Conservation (phyloP, 1,284 basidiomycete species). For the Cronartium quercuum region DNA sequence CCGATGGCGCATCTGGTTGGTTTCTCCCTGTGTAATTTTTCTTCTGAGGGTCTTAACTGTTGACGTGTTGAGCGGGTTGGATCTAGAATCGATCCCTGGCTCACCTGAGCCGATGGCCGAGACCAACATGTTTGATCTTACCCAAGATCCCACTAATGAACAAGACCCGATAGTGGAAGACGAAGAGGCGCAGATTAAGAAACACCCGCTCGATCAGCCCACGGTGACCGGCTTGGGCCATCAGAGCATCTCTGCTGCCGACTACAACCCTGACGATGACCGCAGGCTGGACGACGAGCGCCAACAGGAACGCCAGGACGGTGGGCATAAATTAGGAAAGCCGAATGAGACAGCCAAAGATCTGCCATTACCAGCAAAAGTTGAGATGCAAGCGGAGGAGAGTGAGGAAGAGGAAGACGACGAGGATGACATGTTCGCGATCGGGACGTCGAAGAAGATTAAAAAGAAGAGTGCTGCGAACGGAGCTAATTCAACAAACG, state of each 20-base stretch:
- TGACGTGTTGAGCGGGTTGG: neutral
- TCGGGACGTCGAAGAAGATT: conserved; percentile 56
- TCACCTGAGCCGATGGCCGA: conserved; percentile 34
- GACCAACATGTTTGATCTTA: conserved; percentile 35
- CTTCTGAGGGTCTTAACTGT: neutral
- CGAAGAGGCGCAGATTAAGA: neutral
- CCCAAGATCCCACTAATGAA: conserved; percentile 23
- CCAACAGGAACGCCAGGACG: conserved; percentile 49
- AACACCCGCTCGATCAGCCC: conserved; percentile 33
- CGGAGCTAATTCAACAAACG: conserved; percentile 14
- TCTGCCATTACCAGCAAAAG: conserved; percentile 52
- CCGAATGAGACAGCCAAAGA: conserved; percentile 50
- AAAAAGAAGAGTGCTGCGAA: conserved; percentile 57
- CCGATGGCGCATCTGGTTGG: conserved; percentile 30
- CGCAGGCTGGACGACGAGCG: conserved; percentile 70
- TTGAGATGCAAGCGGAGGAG: conserved; percentile 57
- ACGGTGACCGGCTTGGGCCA: conserved; percentile 26
- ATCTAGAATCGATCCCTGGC: conserved; percentile 17
- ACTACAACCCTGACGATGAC: conserved; percentile 84
- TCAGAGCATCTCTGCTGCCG: conserved; percentile 66
- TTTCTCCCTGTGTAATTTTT: neutral
- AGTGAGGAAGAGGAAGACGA: conserved; percentile 60
- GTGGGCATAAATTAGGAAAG: conserved; percentile 40
- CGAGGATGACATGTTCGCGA: conserved; percentile 82
- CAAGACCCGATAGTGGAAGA: neutral